Percentiles rank a stretch among this genome's conserved stretches.
These are phyloP conservation scores for Chloroidium sp. DNA, from an alignment of 163 green algal species.

Conservation along the genomic window DNA sequence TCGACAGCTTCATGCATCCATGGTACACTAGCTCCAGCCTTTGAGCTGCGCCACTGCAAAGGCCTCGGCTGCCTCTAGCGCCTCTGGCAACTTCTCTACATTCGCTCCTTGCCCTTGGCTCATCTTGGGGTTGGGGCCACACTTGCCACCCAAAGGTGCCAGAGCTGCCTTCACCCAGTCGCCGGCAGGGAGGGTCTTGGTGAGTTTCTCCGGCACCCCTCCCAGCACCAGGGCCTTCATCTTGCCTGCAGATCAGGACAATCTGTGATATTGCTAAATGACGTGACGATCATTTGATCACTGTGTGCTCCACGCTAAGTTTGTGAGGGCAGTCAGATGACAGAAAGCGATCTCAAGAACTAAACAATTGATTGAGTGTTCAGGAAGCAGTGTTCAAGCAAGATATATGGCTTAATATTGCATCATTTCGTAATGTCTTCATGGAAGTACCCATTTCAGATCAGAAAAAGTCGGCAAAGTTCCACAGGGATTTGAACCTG, in stretches of 20 bases:
- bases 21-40: neutral
- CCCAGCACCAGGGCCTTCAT: slow-evolving; percentile 59
- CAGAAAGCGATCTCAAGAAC: too few relatives aligned
- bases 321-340: too few relatives aligned
- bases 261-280: too few relatives aligned
- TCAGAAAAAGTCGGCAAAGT: neutral
- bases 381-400: neutral
- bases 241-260: slow-evolving; percentile 23
- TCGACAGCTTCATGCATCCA: too few relatives aligned
- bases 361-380: neutral
- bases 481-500: neutral
- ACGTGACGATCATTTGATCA: too few relatives aligned
- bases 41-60: slow-evolving; percentile 53
- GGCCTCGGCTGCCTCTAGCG: slow-evolving; percentile 42
- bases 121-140: slow-evolving; percentile 82
- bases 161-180: slow-evolving; percentile 78
- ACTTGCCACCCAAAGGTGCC: slow-evolving; percentile 77
- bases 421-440: neutral
- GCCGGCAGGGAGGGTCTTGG: slow-evolving; percentile 47
- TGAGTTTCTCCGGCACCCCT: slow-evolving; percentile 50
- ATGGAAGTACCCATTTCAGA: neutral
- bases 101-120: slow-evolving; percentile 75
- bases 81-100: slow-evolving; percentile 33
- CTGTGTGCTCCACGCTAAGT: too few relatives aligned
- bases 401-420: neutral